Percentiles rank a stretch among this genome's conserved stretches.
Evolutionary conservation across 2,329 filamentous ascomycete genomes (phyloP).

Genomic region (Fusarium tupiense): DNA sequence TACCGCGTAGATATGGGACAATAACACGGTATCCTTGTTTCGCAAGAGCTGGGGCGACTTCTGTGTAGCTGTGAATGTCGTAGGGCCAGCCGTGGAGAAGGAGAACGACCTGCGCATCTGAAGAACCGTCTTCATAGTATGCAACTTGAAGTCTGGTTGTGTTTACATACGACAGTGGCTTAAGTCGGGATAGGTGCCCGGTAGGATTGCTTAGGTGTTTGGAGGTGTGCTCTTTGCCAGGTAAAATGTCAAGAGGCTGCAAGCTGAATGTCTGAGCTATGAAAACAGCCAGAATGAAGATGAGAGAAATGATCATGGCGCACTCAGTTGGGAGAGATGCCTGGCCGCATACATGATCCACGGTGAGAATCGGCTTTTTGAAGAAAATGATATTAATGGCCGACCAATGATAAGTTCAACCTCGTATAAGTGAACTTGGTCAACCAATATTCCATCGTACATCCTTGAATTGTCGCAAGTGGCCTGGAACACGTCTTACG

Average conservation of each 20-base stretch:
- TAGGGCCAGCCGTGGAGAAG: background rate
- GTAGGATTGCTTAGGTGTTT: background rate
- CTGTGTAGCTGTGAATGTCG: background rate
- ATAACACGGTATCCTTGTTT: background rate
- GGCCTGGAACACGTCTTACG: background rate
- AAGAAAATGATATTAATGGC: background rate
- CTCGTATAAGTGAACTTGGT: background rate
- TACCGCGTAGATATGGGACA: background rate
- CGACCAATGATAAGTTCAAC: background rate
- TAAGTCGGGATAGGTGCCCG: background rate
- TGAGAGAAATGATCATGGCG: background rate
- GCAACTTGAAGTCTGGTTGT: background rate
- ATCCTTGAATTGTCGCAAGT: background rate
- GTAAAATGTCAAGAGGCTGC: background rate
- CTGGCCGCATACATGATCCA: background rate
- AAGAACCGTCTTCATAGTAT: background rate
- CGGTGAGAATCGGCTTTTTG: background rate
- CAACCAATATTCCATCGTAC: no score
- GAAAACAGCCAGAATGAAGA: background rate
- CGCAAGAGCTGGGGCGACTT: background rate
- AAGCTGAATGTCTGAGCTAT: background rate
- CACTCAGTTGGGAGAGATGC: background rate
- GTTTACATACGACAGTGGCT: background rate
- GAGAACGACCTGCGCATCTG: background rate
- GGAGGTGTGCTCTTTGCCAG: background rate